Conservation (phyloP, 371 early-diverging fungal species). For the Caulochytrium protostelioides region DNA sequence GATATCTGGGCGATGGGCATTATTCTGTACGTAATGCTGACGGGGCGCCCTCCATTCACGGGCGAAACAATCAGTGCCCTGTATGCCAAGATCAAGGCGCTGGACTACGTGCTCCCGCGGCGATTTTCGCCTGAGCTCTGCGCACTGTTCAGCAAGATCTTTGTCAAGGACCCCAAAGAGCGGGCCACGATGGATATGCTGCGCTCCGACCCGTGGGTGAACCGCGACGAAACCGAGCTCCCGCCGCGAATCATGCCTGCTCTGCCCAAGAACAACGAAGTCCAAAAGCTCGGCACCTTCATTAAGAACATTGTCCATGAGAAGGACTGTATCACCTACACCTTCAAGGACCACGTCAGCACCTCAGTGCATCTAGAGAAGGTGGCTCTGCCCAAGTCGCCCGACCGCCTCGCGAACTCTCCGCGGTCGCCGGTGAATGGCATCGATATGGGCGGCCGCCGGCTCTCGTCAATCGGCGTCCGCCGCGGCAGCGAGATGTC, state of each 20-base stretch:
- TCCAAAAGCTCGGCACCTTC: constrained; percentile 13
- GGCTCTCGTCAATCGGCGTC: too few species aligned
- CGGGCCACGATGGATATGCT: constrained; percentile 23
- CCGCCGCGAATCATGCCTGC: constrained; percentile 16
- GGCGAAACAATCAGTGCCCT: constrained; percentile 39
- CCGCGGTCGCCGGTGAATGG: too few species aligned
- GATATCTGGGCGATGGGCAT: constrained; percentile 41
- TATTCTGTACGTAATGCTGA: constrained; percentile 38
- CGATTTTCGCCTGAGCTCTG: constrained; percentile 23
- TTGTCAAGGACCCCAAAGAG: constrained; percentile 19
- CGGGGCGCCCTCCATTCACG: constrained; percentile 41
- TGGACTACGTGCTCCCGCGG: constrained; percentile 23
- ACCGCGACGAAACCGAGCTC: constrained; percentile 18
- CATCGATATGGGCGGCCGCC: too few species aligned
- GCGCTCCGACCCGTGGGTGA: constrained; percentile 24
- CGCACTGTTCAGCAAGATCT: constrained; percentile 16
- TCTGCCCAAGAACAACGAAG: constrained; percentile 7
- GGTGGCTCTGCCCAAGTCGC: too few species aligned
- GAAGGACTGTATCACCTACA: constrained; percentile 15
- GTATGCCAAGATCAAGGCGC: constrained; percentile 28
- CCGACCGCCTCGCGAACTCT: too few species aligned
- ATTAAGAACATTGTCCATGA: constrained; percentile 18
- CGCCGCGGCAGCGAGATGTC: too few species aligned
- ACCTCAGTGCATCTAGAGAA: too few species aligned
- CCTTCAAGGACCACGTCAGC: constrained; percentile 18